Conservation (phyloP, 345 rosid species). For the Cardamine chenopodiifolia region DNA sequence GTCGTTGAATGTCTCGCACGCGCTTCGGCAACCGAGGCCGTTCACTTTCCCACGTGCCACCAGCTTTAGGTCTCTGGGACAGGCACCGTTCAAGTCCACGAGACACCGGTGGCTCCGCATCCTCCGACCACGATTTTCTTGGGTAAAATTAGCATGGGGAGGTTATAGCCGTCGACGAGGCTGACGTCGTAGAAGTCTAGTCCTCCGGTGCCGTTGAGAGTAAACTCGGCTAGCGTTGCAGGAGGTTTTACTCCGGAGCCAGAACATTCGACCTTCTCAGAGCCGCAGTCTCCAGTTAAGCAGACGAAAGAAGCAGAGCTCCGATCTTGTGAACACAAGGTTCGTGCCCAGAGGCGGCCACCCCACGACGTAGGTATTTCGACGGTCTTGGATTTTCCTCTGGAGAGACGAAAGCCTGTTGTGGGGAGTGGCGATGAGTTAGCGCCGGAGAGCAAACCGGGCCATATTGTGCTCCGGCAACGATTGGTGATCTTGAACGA, state of each 20-base stretch:
- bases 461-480: slow-evolving; percentile 83
- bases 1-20: slow-evolving; percentile 84
- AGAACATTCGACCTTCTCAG: slow-evolving; percentile 63
- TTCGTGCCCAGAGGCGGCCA: slow-evolving; percentile 88
- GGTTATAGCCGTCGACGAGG: slow-evolving; percentile 72
- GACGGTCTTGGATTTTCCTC: slow-evolving; percentile 65
- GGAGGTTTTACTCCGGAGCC: slow-evolving; percentile 82
- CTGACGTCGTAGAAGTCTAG: slow-evolving; percentile 86
- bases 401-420: slow-evolving; percentile 68
- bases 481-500: slow-evolving; percentile 72
- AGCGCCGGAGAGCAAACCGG: slow-evolving; percentile 86
- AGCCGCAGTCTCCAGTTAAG: slow-evolving; percentile 80
- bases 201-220: slow-evolving; percentile 72
- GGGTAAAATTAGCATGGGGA: slow-evolving; percentile 67
- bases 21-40: slow-evolving; percentile 76
- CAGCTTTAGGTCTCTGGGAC: slow-evolving; percentile 63
- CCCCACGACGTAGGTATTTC: slow-evolving; percentile 70
- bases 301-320: slow-evolving; percentile 57
- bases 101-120: slow-evolving; percentile 85
- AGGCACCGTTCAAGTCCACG: slow-evolving; percentile 75
- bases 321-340: slow-evolving; percentile 53
- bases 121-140: slow-evolving; percentile 48
- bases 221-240: slow-evolving; percentile 89
- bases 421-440: slow-evolving; percentile 64
- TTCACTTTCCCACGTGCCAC: slow-evolving; percentile 45